Evolutionary conservation across 257 asterid genomes (phyloP), one percentile per base, ranked within the genome.

Genomic region (Solanum pimpinellifolium): DNA sequence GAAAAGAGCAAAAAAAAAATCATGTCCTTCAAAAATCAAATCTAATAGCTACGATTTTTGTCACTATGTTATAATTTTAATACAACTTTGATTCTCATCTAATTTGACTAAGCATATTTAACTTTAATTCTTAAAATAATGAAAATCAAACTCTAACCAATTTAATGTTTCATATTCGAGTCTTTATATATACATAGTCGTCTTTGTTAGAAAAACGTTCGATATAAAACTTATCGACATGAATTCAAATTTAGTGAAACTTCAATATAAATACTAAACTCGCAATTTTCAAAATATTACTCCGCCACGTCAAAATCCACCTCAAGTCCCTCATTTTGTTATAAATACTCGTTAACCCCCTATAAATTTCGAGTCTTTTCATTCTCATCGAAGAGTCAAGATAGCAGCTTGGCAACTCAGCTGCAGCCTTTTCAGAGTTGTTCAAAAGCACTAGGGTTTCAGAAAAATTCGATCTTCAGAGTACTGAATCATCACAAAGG

Each of bases 341-440:
- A 81, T 49, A 81, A 81, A 81, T 81, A 81, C 29, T 33, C 9
- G 7, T 33, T 52, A 6, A 10, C 44, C 69, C 84, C 46, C 10
- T 29, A 10, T 2, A 49, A 49, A 27, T 47, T 29, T 16, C 1
- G 2, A 18, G 68, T 49, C 69, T 81, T 80, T 29, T 47, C 68
- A 29, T 81, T 81, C 46, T 81, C 85, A 49, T 31, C 46, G 2
- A 81, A 29, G 69, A 49, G 85, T 81, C 69, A 49, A 49, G 21
- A 20, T 42, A 49, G 69, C 85, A 49, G 85, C 85, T 49, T 81
- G 46, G 25, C 84, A 49, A 47, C 85, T 29, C 69, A 49, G 85
- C 85, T 81, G 84, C 84, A 78, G 84, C 66, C 84, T 46, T 76
- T 42, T 13, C 23, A 41, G 29, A 41, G 29, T 39, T 39, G 12